Evolutionary conservation across 306 rosid genomes (phyloP).

Genomic region (Vigna trinervia): DNA sequence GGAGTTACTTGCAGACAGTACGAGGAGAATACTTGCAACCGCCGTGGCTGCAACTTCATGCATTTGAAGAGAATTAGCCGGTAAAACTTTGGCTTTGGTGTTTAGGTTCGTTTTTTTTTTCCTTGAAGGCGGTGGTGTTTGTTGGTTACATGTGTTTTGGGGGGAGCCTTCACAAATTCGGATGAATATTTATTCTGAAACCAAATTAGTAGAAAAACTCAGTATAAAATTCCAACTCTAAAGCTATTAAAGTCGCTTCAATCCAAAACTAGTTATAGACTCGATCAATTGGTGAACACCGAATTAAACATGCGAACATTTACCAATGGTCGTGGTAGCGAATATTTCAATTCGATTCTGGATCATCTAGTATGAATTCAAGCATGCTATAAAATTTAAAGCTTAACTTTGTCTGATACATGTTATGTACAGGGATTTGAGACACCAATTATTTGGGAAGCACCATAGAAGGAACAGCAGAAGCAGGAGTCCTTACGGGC

Average conservation of each 20-base stretch:
- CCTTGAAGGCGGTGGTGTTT: background rate
- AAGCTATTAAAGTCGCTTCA: background rate
- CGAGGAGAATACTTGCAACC: conserved; percentile 77
- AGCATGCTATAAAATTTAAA: background rate
- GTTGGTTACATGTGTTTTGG: background rate
- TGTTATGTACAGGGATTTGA: conserved; percentile 59
- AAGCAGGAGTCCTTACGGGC: conserved; percentile 80
- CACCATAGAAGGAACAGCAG: conserved; percentile 66
- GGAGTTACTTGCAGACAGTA: conserved; percentile 84
- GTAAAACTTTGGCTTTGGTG: conserved; percentile 25
- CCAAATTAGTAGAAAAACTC: background rate
- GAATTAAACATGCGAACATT: background rate
- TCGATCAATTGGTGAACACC: background rate
- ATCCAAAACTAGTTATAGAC: background rate
- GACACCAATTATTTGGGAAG: conserved; percentile 71
- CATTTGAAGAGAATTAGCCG: conserved; percentile 75
- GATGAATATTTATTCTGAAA: background rate
- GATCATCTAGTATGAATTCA: background rate
- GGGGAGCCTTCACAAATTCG: background rate
- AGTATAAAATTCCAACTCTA: background rate
- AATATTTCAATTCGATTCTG: background rate
- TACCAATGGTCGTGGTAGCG: background rate
- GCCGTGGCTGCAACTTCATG: conserved; percentile 83
- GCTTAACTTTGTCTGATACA: background rate
- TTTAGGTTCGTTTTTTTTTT: background rate